phyloP scores from a whole-genome alignment of 169 alveolate species.

The Plasmodium berghei region DNA sequence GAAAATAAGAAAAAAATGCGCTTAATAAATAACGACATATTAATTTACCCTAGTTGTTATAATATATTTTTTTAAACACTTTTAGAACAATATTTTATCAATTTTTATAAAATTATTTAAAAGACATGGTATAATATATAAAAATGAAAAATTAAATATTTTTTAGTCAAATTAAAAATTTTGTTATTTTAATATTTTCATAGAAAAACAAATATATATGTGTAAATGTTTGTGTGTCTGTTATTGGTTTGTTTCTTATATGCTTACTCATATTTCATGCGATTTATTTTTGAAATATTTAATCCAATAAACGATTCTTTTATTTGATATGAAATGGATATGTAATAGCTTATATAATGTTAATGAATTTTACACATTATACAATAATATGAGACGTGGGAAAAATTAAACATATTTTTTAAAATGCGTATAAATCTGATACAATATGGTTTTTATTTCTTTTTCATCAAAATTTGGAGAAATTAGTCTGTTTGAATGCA shows the following conservation, averaged over 20 bases:
- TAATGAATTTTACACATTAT: too few relatives aligned
- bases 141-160: neutral
- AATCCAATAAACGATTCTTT: conserved; percentile 49
- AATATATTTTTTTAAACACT: conserved; percentile 58
- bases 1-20: neutral
- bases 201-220: neutral
- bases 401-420: neutral
- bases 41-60: conserved; percentile 36
- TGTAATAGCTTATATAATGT: too few relatives aligned
- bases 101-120: conserved; percentile 51
- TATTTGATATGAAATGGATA: conserved; percentile 16
- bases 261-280: conserved; percentile 18
- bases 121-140: conserved; percentile 57
- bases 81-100: conserved; percentile 25
- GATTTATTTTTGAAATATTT: conserved; percentile 35
- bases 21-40: too few relatives aligned
- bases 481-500: conserved; percentile 11
- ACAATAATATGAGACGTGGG: neutral
- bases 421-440: conserved; percentile 43
- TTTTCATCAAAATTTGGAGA: conserved; percentile 56
- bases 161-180: too few relatives aligned
- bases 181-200: neutral
- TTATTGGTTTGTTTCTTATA: too few relatives aligned
- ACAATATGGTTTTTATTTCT: conserved; percentile 33
- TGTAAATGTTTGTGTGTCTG: neutral